Evolutionary conservation across 805 yeast species (phyloP).

Genomic region (Starmerella bombi): DNA sequence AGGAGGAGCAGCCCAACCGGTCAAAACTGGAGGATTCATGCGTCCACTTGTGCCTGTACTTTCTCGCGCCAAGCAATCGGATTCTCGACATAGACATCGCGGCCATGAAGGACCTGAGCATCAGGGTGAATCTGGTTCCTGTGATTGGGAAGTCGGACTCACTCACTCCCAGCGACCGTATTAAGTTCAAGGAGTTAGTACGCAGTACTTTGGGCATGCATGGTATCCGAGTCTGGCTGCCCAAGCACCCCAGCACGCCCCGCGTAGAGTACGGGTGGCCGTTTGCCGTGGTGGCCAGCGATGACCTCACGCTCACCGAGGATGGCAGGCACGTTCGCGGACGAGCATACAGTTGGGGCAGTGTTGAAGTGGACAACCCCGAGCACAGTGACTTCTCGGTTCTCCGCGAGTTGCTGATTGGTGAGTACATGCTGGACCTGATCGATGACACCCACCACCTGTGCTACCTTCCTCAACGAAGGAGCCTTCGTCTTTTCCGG

Average conservation of each 20-base stretch:
- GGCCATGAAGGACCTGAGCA: conserved; percentile 69
- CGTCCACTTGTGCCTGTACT: conserved; percentile 82
- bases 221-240: conserved; percentile 52
- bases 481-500: conserved; percentile 21
- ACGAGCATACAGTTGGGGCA: conserved; percentile 83
- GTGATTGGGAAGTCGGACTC: conserved; percentile 84
- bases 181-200: conserved; percentile 53
- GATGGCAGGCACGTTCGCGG: conserved; percentile 60
- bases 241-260: conserved; percentile 30
- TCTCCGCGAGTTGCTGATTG: conserved; percentile 61
- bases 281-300: conserved; percentile 49
- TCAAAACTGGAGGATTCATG: conserved; percentile 45
- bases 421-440: conserved; percentile 74
- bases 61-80: conserved; percentile 84
- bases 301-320: conserved; percentile 42
- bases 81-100: conserved; percentile 81
- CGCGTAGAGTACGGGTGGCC: conserved; percentile 48
- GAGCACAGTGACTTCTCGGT: conserved; percentile 74
- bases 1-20: conserved; percentile 83
- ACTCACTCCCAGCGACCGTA: conserved; percentile 55
- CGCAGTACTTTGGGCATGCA: conserved; percentile 74
- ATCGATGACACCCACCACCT: conserved; percentile 65
- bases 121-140: conserved; percentile 77
- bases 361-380: conserved; percentile 78
- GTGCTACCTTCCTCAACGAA: conserved; percentile 68